phyloP scores from a whole-genome alignment of 225 moss, liverwort and hornwort genomes.

The Sphagnum tenellum region DNA sequence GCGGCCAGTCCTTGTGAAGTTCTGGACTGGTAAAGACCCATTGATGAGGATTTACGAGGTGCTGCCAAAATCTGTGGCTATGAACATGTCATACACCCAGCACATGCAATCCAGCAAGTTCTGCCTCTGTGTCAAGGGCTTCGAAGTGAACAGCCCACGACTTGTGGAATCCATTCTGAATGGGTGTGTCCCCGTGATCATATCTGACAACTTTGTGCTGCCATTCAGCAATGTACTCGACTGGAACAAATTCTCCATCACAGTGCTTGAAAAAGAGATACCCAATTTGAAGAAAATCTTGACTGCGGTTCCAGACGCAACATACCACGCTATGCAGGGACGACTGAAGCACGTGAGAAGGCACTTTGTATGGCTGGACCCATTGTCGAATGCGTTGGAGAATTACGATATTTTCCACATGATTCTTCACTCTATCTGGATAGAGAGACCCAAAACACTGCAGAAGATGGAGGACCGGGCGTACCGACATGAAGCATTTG shows the following conservation, averaged over 20 bases:
- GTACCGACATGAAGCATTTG: too few relatives aligned
- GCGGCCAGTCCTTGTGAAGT: conserved; percentile 45
- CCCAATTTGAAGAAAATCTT: conserved; percentile 40
- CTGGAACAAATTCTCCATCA: conserved; percentile 48
- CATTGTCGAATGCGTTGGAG: conserved; percentile 16
- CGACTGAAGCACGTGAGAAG: conserved; percentile 29
- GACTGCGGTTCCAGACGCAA: conserved; percentile 27
- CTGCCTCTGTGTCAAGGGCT: conserved; percentile 49
- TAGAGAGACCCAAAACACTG: conserved; percentile 9
- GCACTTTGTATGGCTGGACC: conserved; percentile 48
- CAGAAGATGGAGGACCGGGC: too few relatives aligned
- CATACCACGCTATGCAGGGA: conserved; percentile 41
- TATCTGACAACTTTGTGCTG: conserved; percentile 47
- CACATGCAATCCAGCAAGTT: conserved; percentile 54
- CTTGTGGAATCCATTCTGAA: conserved; percentile 47
- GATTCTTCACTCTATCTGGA: conserved; percentile 47
- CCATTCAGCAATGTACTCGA: conserved; percentile 43
- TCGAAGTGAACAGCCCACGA: conserved; percentile 57
- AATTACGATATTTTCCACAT: conserved; percentile 54
- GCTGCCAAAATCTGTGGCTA: conserved; percentile 29
- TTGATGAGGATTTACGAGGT: conserved; percentile 56
- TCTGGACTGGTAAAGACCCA: conserved; percentile 71
- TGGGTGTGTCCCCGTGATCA: conserved; percentile 49
- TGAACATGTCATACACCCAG: conserved; percentile 29
- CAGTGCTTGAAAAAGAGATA: conserved; percentile 39